Evolutionary conservation across 1,284 basidiomycete genomes (phyloP).

Genomic region (Papiliotrema nemorosa): DNA sequence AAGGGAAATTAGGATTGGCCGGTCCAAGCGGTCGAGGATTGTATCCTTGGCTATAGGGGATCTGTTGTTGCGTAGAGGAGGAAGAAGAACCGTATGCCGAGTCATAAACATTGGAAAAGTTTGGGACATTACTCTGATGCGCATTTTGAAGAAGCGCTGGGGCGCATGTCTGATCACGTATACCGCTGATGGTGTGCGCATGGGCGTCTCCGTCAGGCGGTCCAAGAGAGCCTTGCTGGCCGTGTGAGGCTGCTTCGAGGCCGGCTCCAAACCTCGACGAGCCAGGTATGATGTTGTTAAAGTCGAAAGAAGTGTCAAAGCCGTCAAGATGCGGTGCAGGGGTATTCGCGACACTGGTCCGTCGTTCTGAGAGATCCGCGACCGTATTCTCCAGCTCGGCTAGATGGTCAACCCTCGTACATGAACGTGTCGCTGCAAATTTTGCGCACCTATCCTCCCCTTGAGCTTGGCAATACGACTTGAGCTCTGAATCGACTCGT

Average conservation of each 20-base stretch:
- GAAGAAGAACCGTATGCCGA: not conserved
- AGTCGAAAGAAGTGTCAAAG: no score
- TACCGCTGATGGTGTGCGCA: no score
- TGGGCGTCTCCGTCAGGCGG: no score
- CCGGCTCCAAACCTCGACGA: no score
- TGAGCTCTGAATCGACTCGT: constrained; percentile 2
- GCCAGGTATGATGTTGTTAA: no score
- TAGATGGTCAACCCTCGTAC: not conserved
- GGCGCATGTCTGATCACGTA: no score
- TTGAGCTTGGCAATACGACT: constrained; percentile 9
- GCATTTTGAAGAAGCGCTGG: no score
- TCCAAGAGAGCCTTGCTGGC: no score
- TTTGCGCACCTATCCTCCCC: constrained; percentile 7
- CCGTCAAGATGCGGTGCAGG: no score
- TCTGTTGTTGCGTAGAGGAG: not conserved
- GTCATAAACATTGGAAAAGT: not conserved
- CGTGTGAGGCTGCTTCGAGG: no score
- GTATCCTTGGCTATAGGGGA: constrained; percentile 9
- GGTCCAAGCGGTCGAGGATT: constrained; percentile 14
- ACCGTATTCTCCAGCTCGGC: constrained; percentile 1
- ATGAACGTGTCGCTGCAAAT: not conserved
- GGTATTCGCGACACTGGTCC: no score
- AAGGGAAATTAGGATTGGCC: constrained; percentile 10
- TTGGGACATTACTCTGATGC: no score
- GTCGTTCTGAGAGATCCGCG: not conserved